Percentiles rank a stretch among this genome's conserved stretches.
phyloP scores from a whole-genome alignment of 208 protist genomes.

The Trypanosoma caninum region DNA sequence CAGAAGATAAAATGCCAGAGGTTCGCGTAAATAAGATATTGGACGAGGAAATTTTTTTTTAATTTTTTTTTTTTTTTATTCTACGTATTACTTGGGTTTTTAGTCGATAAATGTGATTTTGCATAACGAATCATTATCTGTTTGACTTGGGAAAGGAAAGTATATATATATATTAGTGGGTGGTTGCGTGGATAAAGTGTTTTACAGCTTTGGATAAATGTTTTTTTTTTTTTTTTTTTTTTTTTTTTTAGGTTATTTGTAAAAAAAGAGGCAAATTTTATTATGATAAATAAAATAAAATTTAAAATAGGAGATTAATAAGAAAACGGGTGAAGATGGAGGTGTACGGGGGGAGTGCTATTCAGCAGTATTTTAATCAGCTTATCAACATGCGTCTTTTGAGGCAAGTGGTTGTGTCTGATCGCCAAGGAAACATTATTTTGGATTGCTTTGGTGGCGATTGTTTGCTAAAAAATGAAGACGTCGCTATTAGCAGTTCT shows the following conservation, averaged over 20 bases:
- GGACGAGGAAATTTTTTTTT: slow-evolving; percentile 26
- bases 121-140: too few species aligned
- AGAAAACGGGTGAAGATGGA: too few species aligned
- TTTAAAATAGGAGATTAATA: too few species aligned
- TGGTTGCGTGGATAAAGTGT: too few species aligned
- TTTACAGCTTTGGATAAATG: too few species aligned
- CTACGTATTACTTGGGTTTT: too few species aligned
- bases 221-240: slow-evolving; percentile 8
- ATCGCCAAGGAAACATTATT: slow-evolving; percentile 76
- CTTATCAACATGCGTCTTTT: slow-evolving; percentile 79
- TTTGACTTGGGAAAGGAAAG: too few species aligned
- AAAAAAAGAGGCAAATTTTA: too few species aligned
- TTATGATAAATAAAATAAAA: too few species aligned
- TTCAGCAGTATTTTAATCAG: slow-evolving; percentile 89
- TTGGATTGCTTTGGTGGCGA: slow-evolving; percentile 61
- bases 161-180: too few species aligned
- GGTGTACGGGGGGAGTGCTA: slow-evolving; percentile 45
- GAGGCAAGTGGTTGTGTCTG: slow-evolving; percentile 75
- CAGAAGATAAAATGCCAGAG: background rate
- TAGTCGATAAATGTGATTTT: too few species aligned
- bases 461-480: background rate
- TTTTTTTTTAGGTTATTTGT: too few species aligned
- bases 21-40: slow-evolving; percentile 14
- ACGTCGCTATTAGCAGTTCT: background rate
- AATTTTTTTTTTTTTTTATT: slow-evolving; percentile 5